Evolutionary conservation across 2,329 filamentous ascomycete genomes (phyloP).

Genomic region (Diaporthe vexans): DNA sequence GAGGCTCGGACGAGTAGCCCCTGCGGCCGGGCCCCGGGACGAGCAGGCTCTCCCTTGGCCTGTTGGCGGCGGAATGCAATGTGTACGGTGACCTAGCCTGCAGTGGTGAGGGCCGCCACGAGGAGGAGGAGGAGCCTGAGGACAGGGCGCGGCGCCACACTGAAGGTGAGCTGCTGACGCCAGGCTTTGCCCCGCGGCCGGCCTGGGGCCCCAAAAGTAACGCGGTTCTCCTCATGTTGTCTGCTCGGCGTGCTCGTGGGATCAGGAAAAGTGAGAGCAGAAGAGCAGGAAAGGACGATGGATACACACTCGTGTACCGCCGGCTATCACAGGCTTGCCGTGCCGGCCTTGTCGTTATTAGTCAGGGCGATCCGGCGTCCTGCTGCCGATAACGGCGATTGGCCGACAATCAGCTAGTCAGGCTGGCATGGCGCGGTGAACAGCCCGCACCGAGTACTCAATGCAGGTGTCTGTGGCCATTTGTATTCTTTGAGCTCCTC

Average conservation of each 20-base stretch:
- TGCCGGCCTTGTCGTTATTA: conserved; percentile 6
- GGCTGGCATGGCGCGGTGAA: too few relatives aligned
- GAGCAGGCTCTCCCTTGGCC: neutral
- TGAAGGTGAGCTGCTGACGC: conserved; percentile 15
- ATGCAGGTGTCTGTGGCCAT: too few relatives aligned
- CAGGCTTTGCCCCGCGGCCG: conserved; percentile 19
- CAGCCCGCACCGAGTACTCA: too few relatives aligned
- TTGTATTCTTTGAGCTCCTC: too few relatives aligned
- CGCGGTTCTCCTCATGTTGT: conserved; percentile 36
- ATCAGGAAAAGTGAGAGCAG: neutral
- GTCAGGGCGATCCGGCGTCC: conserved; percentile 28
- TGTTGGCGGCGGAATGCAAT: neutral
- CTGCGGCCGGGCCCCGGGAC: neutral
- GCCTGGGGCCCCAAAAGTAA: conserved; percentile 26
- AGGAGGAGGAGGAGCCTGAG: conserved; percentile 12
- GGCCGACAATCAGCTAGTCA: too few relatives aligned
- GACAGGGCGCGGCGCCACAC: conserved; percentile 24
- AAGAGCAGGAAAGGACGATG: neutral
- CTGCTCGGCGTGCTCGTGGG: neutral
- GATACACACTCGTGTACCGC: neutral
- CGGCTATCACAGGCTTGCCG: conserved; percentile 28
- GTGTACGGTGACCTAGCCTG: neutral
- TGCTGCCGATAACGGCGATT: conserved; percentile 33
- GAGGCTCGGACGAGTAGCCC: conserved; percentile 38
- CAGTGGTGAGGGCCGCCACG: conserved; percentile 2